phyloP scores from a whole-genome alignment of 2,329 filamentous ascomycete genomes.

The Penicillium sp. region DNA sequence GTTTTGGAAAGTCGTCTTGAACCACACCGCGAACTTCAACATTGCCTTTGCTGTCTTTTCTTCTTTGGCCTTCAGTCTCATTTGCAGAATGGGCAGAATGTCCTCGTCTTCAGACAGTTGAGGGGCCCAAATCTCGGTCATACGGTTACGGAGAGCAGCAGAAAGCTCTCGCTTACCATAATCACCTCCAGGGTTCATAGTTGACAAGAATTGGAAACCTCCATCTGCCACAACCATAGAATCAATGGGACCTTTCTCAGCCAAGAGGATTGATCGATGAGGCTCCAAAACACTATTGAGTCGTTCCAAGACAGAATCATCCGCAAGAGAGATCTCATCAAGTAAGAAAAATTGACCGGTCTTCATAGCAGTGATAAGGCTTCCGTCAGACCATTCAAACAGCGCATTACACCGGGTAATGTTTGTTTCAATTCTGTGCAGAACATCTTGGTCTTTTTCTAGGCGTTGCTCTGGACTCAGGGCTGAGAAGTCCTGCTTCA shows the following conservation, averaged over 20 bases:
- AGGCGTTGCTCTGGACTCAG: slow-evolving; percentile 49
- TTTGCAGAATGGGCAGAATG: slow-evolving; percentile 78
- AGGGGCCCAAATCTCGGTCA: slow-evolving; percentile 98
- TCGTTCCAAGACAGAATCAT: slow-evolving; percentile 94
- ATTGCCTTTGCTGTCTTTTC: slow-evolving; percentile 66
- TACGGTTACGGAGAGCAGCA: slow-evolving; percentile 89
- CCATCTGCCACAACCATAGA: slow-evolving; percentile 73
- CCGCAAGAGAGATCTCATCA: slow-evolving; percentile 95
- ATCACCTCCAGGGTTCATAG: slow-evolving; percentile 98
- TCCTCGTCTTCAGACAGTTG: slow-evolving; percentile 81
- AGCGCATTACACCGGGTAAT: slow-evolving; percentile 73
- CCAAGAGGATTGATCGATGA: slow-evolving; percentile 78
- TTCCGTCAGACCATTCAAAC: slow-evolving; percentile 96
- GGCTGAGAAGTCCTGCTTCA: slow-evolving; percentile 61
- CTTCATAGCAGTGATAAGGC: slow-evolving; percentile 90
- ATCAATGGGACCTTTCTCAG: slow-evolving; percentile 87
- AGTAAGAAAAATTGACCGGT: slow-evolving; percentile 86
- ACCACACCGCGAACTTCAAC: slow-evolving; percentile 90
- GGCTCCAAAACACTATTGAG: slow-evolving; percentile 96
- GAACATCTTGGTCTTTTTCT: slow-evolving; percentile 50
- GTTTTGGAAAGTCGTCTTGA: slow-evolving; percentile 75
- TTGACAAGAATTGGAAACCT: slow-evolving; percentile 94
- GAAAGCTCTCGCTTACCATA: slow-evolving; percentile 98
- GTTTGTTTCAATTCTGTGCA: slow-evolving; percentile 45
- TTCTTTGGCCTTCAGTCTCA: slow-evolving; percentile 64